phyloP scores from a whole-genome alignment of 371 early-diverging fungal species.

The Haplosporangium sp. region DNA sequence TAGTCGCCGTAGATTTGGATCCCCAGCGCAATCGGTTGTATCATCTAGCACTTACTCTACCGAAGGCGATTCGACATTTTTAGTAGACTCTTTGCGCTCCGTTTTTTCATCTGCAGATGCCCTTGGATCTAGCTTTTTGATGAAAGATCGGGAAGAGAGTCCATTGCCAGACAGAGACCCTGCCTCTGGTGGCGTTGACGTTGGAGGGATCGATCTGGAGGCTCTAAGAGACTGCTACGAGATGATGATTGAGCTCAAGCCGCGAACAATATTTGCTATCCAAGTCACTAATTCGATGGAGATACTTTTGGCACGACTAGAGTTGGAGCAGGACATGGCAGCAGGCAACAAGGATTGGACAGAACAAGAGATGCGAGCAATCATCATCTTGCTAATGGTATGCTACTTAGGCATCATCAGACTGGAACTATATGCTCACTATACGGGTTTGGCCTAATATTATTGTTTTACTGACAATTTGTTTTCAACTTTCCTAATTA shows the following conservation, averaged over 20 bases:
- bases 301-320: constrained; percentile 63
- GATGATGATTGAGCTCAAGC: constrained; percentile 56
- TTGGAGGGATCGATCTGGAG: constrained; percentile 62
- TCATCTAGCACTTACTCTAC: constrained; percentile 13
- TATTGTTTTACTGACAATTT: neutral
- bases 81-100: constrained; percentile 59
- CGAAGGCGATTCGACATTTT: constrained; percentile 49
- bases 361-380: constrained; percentile 56
- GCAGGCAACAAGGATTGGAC: constrained; percentile 23
- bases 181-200: constrained; percentile 28
- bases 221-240: constrained; percentile 60
- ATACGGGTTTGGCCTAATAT: neutral
- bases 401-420: neutral
- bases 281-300: constrained; percentile 66
- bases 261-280: constrained; percentile 58
- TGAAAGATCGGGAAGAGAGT: constrained; percentile 24
- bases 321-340: constrained; percentile 54
- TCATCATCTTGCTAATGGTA: constrained; percentile 61
- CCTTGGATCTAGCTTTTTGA: constrained; percentile 45
- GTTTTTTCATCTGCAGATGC: constrained; percentile 60
- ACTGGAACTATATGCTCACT: neutral
- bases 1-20: neutral
- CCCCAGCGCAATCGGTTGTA: constrained; percentile 13
- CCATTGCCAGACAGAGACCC: neutral
- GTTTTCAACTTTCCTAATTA: constrained; percentile 10